phyloP scores from a whole-genome alignment of 805 yeast genomes.

The Wickerhamomyces hampshirensis region DNA sequence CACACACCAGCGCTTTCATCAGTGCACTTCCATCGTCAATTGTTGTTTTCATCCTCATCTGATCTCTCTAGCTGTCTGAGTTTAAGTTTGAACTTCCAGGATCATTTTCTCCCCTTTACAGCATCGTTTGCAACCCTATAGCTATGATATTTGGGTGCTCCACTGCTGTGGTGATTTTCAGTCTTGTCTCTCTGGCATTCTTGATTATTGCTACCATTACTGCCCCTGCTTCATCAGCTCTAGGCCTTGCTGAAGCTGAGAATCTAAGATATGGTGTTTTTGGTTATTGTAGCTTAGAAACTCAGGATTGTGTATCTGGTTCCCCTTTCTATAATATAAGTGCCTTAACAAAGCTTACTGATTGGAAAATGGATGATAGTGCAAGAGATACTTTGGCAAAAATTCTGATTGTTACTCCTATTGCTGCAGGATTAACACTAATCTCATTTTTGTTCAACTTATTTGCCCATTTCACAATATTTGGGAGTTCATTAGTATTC shows the following conservation, averaged over 20 bases:
- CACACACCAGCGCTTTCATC: too few relatives aligned
- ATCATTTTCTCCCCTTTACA: too few relatives aligned
- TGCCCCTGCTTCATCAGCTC: conserved; percentile 48
- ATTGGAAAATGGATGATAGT: conserved; percentile 44
- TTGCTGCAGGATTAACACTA: conserved; percentile 61
- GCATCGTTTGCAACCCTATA: too few relatives aligned
- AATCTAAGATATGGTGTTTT: conserved; percentile 54
- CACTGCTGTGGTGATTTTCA: conserved; percentile 39
- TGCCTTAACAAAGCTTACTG: conserved; percentile 24
- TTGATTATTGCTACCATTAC: conserved; percentile 57
- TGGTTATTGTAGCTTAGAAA: conserved; percentile 49
- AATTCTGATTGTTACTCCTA: conserved; percentile 55
- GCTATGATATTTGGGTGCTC: conserved; percentile 35
- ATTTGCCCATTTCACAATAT: conserved; percentile 27
- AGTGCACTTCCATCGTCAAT: too few relatives aligned
- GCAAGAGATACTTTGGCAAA: conserved; percentile 51
- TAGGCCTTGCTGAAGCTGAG: conserved; percentile 45
- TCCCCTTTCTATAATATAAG: conserved; percentile 38
- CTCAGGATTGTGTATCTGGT: conserved; percentile 36
- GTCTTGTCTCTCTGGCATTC: conserved; percentile 54
- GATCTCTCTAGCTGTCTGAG: too few relatives aligned
- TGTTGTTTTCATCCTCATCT: too few relatives aligned
- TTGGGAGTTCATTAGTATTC: conserved; percentile 23
- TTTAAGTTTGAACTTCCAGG: too few relatives aligned
- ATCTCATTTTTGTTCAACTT: conserved; percentile 35